Evolutionary conservation across 768 basidiomycete species (phyloP).

Genomic region (Leucocoprinus birnbaumii): DNA sequence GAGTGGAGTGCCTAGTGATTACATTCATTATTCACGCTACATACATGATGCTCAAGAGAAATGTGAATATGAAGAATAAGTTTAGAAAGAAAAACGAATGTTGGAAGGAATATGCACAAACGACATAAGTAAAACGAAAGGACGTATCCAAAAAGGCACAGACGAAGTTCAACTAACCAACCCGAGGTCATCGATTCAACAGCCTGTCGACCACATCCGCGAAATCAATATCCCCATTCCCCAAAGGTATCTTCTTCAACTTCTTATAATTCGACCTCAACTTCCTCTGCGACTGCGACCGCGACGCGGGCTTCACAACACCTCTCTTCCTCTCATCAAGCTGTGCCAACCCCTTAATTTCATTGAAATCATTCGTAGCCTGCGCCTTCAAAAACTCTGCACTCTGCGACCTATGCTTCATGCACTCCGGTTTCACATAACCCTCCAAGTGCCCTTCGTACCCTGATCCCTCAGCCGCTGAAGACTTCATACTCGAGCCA

Average conservation of each 20-base stretch:
- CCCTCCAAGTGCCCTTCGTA: slow-evolving; percentile 38
- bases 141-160: background rate
- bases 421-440: slow-evolving; percentile 56
- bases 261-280: slow-evolving; percentile 19
- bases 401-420: slow-evolving; percentile 60
- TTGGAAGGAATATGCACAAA: background rate
- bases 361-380: slow-evolving; percentile 65
- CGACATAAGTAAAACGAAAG: background rate
- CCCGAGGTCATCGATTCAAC: slow-evolving; percentile 12
- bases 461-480: background rate
- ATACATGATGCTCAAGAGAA: background rate
- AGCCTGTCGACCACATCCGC: slow-evolving; percentile 33
- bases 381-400: slow-evolving; percentile 77
- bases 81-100: background rate
- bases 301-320: too few species aligned
- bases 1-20: background rate
- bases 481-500: slow-evolving; percentile 55
- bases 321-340: slow-evolving; percentile 38
- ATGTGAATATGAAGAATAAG: slow-evolving; percentile 1
- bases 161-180: background rate
- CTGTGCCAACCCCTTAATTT: slow-evolving; percentile 68
- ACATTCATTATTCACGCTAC: background rate
- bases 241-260: slow-evolving; percentile 23
- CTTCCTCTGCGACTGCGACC: too few species aligned
- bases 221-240: slow-evolving; percentile 42